Evolutionary conservation across 129 eudicot species (phyloP).

Genomic region (Flaveria sonorensis): DNA sequence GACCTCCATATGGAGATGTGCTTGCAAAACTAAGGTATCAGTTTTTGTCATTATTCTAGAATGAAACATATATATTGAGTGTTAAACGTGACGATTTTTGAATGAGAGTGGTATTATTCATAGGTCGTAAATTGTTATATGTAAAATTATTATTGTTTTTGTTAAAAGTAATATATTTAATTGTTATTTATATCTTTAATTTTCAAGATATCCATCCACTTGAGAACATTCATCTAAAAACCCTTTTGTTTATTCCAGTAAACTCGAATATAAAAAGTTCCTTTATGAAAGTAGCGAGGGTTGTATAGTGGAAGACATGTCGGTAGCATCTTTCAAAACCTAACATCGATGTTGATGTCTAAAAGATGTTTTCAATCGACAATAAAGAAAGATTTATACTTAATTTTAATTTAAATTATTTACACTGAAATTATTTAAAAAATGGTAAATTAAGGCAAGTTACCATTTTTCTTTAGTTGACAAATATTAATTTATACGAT

Average conservation of each 20-base stretch:
- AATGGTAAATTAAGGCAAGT: background rate
- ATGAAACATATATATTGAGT: no score
- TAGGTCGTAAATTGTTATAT: no score
- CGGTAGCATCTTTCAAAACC: constrained; percentile 44
- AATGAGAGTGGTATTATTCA: no score
- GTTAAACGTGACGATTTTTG: no score
- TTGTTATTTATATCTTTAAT: background rate
- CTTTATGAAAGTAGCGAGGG: constrained; percentile 38
- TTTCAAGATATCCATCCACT: background rate
- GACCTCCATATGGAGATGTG: no score
- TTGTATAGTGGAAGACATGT: constrained; percentile 40
- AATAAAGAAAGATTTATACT: no score
- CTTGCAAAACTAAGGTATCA: no score
- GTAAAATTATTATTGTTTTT: background rate
- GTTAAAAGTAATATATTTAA: background rate
- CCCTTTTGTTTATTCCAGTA: constrained; percentile 26
- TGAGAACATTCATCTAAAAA: constrained; percentile 2
- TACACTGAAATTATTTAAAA: background rate
- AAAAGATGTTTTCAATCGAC: background rate
- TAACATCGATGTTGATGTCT: constrained; percentile 38
- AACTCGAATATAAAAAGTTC: constrained; percentile 28
- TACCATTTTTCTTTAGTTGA: background rate
- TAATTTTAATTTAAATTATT: no score
- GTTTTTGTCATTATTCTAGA: no score
- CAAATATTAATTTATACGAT: background rate